Base-by-base conservation (phyloP, 2,329 filamentous ascomycete genomes). In the Ceratocystis colombiana region DNA sequence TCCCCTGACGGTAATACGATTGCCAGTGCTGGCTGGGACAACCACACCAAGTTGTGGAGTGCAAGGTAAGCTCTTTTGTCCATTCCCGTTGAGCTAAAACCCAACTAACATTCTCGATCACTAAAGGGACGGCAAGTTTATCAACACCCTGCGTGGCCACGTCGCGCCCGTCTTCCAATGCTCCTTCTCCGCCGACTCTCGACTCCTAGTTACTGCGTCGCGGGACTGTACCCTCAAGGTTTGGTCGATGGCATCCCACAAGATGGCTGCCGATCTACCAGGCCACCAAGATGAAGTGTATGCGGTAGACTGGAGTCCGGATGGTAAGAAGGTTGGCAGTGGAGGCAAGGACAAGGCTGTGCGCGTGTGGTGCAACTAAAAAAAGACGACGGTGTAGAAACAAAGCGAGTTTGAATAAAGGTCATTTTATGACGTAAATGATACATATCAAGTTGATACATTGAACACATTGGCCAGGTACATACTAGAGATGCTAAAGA, bases 221-320 rank as follows among this genome's bases (percentile, higher is more conserved):
- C 96, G 96, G 74, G 94, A 97, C 73, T 94, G 90, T 1, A 97
- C 94, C 0, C 77, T 97, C 62, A 97, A 96, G 74, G 89, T 95
- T 4, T 99, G 93, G 92, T 91, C 95, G 72, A 88, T 96, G 73
- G 82, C 87, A 69, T 90, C 88, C 1, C 88, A 87, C 63, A 96
- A 95, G 76, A 77, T 99, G 67, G 84, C 85, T 2, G 78, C 79
- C 61, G 92, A 96, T 77, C 78, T 97, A 59, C 90, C 92, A 0
- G 91, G 93, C 0, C 93, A 97, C 74, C 84, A 89, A 73, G 93
- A 96, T 72, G 90, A 96, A 74, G 92, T 96, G 0, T 96, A 92
- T 75, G 90, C 92, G 0, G 86, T 96, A 12, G 93, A 97, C 74
- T 97, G 93, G 94, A 92, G 89, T 71, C 88, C 90, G 0, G 92